Evolutionary conservation across 106 monocot genomes (phyloP), one percentile per base, ranked within the genome.

Genomic region (Dendrobium officinale): DNA sequence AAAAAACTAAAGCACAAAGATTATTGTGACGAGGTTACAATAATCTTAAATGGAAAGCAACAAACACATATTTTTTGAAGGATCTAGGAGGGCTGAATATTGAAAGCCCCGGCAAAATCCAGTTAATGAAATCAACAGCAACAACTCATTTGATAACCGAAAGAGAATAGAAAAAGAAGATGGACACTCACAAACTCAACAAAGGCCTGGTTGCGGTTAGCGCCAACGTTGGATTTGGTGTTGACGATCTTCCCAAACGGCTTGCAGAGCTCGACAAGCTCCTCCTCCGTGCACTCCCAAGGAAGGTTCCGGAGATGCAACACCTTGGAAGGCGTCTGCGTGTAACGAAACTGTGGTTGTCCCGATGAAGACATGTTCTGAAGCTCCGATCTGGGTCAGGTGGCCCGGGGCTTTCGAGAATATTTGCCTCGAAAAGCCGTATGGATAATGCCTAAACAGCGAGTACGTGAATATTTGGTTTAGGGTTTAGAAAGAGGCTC

Each of bases 131-230:
- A 58, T 5, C 20, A 18, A 19, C 58, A 58, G 2, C 58, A 18
- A 19, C 18, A 58, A 18, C 58, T 48, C 48, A 10, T 9, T 48
- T 48, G 48, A 48, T 37, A 37, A 37, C 37, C 37, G 37, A 37
- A 37, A 37, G 37, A 37, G 37, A 37, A 37, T 37, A 37, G 37
- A 37, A 37, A 37, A 37, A 37, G 37, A 37, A 37, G 37, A 37
- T 37, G 37, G 37, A 37, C 22, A 79, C 88, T 89, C 75, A 95
- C 95, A 48, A 89, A 95, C 77, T 95, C 95, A 40, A 95, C 91
- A 76, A 95, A 95, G 74, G 95, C 95, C 92, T 95, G 95, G 85
- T 95, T 95, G 78, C 86, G 90, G 75, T 92, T 95, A 79, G 95
- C 92, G 73, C 95, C 95, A 42, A 95, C 92, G 83, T 91, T 92